Evolutionary conservation across 2,329 filamentous ascomycete species (phyloP).

Genomic region (Fusarium mangiferae): DNA sequence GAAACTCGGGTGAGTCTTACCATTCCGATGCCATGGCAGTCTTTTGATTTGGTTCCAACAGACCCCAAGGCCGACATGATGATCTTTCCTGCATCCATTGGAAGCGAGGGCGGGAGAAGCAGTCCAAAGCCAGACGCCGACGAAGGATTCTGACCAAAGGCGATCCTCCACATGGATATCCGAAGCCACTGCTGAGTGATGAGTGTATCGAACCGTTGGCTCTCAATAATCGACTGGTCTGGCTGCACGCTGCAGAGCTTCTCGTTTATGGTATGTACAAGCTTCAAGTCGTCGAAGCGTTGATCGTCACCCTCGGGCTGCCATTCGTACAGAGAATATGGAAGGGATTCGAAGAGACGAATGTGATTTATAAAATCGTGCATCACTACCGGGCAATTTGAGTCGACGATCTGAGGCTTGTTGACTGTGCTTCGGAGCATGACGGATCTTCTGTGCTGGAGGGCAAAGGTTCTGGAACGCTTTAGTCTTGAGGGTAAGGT

Average conservation of each 20-base stretch:
- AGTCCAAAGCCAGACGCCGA: constrained; percentile 29
- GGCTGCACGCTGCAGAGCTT: constrained; percentile 43
- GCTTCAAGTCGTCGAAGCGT: constrained; percentile 34
- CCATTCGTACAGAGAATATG: constrained; percentile 47
- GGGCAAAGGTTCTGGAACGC: constrained; percentile 41
- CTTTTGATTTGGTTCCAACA: constrained; percentile 43
- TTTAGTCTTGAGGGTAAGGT: fast-evolving
- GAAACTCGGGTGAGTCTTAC: background rate
- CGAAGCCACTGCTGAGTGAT: constrained; percentile 49
- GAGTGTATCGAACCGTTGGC: constrained; percentile 48
- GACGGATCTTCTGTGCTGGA: constrained; percentile 46
- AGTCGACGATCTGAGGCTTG: constrained; percentile 47
- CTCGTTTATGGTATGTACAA: constrained; percentile 42
- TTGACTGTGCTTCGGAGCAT: constrained; percentile 45
- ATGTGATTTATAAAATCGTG: constrained; percentile 50
- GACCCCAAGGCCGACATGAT: constrained; percentile 43
- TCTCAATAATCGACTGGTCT: constrained; percentile 45
- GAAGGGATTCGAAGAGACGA: constrained; percentile 45
- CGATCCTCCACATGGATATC: constrained; percentile 47
- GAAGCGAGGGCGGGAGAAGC: constrained; percentile 35
- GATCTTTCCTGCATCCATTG: constrained; percentile 46
- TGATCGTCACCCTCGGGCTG: constrained; percentile 33
- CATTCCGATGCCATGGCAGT: constrained; percentile 48
- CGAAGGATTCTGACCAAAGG: constrained; percentile 42
- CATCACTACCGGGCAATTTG: constrained; percentile 48